Base-by-base conservation (phyloP, 148 eudicot genomes). In the Talinum fruticosum region DNA sequence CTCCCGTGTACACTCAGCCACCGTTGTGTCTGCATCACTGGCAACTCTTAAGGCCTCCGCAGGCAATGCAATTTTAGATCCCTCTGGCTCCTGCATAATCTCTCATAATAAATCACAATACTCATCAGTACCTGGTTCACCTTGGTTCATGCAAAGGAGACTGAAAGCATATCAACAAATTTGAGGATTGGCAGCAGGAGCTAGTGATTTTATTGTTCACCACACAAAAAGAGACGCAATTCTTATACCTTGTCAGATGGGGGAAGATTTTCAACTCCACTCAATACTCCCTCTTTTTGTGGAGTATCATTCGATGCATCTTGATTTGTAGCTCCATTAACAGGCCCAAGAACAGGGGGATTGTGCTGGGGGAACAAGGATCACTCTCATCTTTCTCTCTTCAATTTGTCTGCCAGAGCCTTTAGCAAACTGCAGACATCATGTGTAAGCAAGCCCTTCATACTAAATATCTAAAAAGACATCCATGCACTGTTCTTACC, bases 311-410 rank as follows among this genome's bases (percentile, higher is more conserved):
- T 12, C 2, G 75, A 72, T 61, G 70, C 74, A 78, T 86, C 86
- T 74, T 87, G 88, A 61, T 83, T 84, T 18, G 38, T 29, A 15
- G 69, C 80, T 79, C 80, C 88, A 59, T 86, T 86, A 74, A 68
- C 75, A 76, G 87, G 84, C 75, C 65, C 82, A 75, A 74, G 38
- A 71, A 78, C 80, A n/a, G 47, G 93, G 84, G 57, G 89, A 83
- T 29, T 86, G 82, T 33, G 85, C 80, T 61, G 88, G 71, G 77
- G 82, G 83, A 68, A 90, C 72, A 73, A 92, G 87, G 69, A 89
- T 53, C 66, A 92, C 97, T 76, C 82, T 87, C 69, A 92, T 84
- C 89, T 87, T 92, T 71, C 77, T 85, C 80, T 92, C 94, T 73
- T 87, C 91, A 32, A 89, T 76, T 70, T 73, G 61, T 66, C 75